These are phyloP conservation scores for Amanita rubescens DNA, from an alignment of 768 basidiomycete genomes.

Conservation along the genomic window DNA sequence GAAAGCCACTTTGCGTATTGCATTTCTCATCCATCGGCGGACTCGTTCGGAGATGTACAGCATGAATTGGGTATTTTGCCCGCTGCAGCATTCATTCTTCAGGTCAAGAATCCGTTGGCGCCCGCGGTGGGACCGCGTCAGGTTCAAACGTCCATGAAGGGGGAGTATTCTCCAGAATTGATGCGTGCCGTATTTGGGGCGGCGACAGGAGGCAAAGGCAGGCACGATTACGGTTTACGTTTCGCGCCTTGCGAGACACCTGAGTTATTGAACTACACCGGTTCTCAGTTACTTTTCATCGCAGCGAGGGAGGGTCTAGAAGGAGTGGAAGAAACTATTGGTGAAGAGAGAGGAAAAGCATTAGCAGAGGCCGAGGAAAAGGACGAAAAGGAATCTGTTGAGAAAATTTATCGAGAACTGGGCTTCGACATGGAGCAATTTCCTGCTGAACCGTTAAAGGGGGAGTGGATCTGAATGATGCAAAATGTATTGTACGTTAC, in stretches of 20 bases:
- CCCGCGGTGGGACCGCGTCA: slow-evolving; percentile 29
- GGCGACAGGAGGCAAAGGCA: slow-evolving; percentile 23
- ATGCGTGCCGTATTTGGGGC: slow-evolving; percentile 42
- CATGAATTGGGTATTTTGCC: slow-evolving; percentile 46
- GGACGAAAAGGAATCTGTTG: slow-evolving; percentile 7
- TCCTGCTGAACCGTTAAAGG: not conserved
- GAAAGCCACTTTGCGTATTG: slow-evolving; percentile 53
- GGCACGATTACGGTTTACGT: slow-evolving; percentile 38
- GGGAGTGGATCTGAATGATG: slow-evolving; percentile 3
- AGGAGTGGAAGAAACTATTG: slow-evolving; percentile 41
- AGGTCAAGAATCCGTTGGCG: slow-evolving; percentile 55
- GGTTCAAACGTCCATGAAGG: slow-evolving; percentile 22
- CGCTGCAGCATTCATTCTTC: slow-evolving; percentile 49
- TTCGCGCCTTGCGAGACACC: slow-evolving; percentile 45
- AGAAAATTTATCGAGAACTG: slow-evolving; percentile 13
- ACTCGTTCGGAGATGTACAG: slow-evolving; percentile 48
- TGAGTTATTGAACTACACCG: slow-evolving; percentile 47
- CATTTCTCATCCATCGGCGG: slow-evolving; percentile 43
- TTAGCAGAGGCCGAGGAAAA: slow-evolving; percentile 8
- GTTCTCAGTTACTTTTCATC: slow-evolving; percentile 48
- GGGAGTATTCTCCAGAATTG: slow-evolving; percentile 40
- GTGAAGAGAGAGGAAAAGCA: slow-evolving; percentile 39
- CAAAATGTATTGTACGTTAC: not conserved
- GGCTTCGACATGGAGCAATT: not conserved
- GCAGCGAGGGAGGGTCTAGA: slow-evolving; percentile 41